phyloP scores from a whole-genome alignment of 257 asterid genomes.

The Paulownia fortunei region DNA sequence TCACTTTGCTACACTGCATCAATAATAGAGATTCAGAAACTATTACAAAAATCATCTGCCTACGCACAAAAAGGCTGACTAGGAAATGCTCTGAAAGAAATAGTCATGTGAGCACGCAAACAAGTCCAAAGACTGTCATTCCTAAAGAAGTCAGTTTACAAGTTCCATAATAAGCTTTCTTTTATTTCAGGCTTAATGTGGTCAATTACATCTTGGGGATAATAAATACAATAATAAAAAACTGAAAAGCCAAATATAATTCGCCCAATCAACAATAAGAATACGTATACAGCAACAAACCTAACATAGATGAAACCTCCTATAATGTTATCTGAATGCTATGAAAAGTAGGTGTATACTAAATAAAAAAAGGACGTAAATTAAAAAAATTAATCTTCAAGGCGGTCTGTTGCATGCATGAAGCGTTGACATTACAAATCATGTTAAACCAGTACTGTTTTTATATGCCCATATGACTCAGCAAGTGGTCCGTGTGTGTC shows the following conservation, averaged over 20 bases:
- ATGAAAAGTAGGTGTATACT: background rate
- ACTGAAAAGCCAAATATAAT: background rate
- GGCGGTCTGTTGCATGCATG: background rate
- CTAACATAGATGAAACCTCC: background rate
- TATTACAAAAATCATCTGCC: background rate
- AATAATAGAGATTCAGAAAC: background rate
- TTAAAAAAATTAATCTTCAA: background rate
- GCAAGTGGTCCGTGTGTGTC: background rate
- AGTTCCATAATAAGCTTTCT: background rate
- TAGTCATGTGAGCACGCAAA: background rate
- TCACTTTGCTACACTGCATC: background rate
- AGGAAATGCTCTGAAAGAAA: background rate
- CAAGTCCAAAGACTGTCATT: background rate
- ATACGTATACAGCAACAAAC: too few species aligned
- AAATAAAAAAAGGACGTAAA: background rate
- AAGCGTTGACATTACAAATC: background rate
- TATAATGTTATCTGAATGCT: background rate
- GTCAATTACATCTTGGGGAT: background rate
- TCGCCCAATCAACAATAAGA: background rate
- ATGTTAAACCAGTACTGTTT: background rate
- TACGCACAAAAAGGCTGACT: background rate
- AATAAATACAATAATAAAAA: background rate
- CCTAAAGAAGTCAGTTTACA: slow-evolving; percentile 3
- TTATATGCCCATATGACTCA: background rate
- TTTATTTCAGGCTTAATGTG: background rate